These are phyloP conservation scores for Mortierella sp. DNA, from an alignment of 371 early-diverging fungal species.

Conservation along the genomic window DNA sequence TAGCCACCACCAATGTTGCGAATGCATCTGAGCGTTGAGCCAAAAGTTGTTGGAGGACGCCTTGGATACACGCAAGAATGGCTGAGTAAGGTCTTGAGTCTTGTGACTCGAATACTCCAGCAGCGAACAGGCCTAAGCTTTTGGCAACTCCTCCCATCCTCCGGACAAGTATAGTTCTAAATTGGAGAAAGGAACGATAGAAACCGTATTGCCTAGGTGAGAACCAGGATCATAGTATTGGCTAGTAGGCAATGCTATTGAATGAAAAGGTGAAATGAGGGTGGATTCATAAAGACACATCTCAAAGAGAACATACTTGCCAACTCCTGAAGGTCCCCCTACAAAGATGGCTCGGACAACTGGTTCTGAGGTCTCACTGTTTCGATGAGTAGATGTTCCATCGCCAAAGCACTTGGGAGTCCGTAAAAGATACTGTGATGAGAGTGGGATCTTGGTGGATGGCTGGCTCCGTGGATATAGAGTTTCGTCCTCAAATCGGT, in stretches of 20 bases:
- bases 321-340: constrained; percentile 45
- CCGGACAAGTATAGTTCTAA: constrained; percentile 35
- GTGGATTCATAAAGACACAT: background rate
- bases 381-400: constrained; percentile 23
- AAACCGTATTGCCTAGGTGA: background rate
- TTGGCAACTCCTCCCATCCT: constrained; percentile 39
- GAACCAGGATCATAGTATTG: background rate
- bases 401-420: constrained; percentile 32
- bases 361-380: constrained; percentile 29
- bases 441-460: constrained; percentile 7
- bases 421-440: constrained; percentile 8
- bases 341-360: constrained; percentile 47
- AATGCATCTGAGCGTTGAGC: constrained; percentile 43
- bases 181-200: background rate
- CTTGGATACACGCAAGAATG: constrained; percentile 45
- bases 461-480: background rate
- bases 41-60: constrained; percentile 45
- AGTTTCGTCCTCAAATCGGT: constrained; percentile 10
- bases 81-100: constrained; percentile 41
- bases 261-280: constrained; percentile 17
- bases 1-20: constrained; percentile 40
- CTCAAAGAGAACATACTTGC: constrained; percentile 35
- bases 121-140: constrained; percentile 46
- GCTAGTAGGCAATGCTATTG: constrained; percentile 25
- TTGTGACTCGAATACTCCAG: constrained; percentile 34